Conservation (phyloP, 2,329 filamentous ascomycete genomes). For the Aspergillus spinulosporus region DNA sequence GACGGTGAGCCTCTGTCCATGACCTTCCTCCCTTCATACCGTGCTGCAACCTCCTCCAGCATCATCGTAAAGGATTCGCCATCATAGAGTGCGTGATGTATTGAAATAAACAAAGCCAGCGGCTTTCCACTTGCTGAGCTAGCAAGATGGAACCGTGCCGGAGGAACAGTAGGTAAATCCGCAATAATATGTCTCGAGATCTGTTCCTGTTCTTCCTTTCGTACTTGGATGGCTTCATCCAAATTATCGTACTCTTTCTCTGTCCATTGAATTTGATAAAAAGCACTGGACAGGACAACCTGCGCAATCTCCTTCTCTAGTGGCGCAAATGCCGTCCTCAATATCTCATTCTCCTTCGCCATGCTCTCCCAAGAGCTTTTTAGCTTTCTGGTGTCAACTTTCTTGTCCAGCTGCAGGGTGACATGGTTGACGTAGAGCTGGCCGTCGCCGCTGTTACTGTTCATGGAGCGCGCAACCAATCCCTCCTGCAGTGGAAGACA, state of each 20-base stretch:
- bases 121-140: conserved; percentile 17
- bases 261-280: conserved; percentile 23
- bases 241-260: conserved; percentile 19
- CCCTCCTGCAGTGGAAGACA: conserved; percentile 37
- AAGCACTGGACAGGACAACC: conserved; percentile 31
- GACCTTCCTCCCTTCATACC: conserved; percentile 24
- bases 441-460: conserved; percentile 29
- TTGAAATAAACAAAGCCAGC: conserved; percentile 31
- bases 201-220: conserved; percentile 14
- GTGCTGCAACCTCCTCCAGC: conserved; percentile 32
- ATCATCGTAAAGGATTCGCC: conserved; percentile 37
- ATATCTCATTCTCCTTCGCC: conserved; percentile 37
- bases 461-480: conserved; percentile 41
- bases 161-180: conserved; percentile 27
- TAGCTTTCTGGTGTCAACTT: conserved; percentile 30
- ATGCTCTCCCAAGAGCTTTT: conserved; percentile 31
- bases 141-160: conserved; percentile 30
- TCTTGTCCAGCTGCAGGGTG: conserved; percentile 33
- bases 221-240: conserved; percentile 17
- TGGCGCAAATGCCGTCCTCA: conserved; percentile 43
- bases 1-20: conserved; percentile 24
- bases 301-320: conserved; percentile 37
- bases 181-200: conserved; percentile 29
- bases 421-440: conserved; percentile 44
- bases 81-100: conserved; percentile 44